Conservation (phyloP, 495 filamentous ascomycete genomes). For the Penicillium fimorum region DNA sequence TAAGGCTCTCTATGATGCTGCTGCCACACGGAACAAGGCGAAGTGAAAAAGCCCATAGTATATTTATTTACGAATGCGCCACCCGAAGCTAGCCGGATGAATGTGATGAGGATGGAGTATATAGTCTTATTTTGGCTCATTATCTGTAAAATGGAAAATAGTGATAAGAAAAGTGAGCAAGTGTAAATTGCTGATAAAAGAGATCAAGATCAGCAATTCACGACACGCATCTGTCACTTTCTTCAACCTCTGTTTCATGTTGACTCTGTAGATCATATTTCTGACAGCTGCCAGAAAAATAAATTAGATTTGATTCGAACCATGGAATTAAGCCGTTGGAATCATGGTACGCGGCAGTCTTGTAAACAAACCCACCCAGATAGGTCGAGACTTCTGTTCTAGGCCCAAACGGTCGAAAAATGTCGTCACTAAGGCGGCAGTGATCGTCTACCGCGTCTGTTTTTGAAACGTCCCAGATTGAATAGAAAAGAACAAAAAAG, state of each 20-base stretch:
- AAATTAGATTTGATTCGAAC: slow-evolving; percentile 16
- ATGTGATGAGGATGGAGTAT: slow-evolving; percentile 5
- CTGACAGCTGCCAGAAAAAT: slow-evolving; percentile 17
- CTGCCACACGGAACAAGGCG: slow-evolving; percentile 26
- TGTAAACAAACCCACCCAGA: too few relatives aligned
- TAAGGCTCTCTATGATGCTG: slow-evolving; percentile 56
- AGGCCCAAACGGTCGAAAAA: slow-evolving; percentile 3
- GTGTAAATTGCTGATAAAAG: too few relatives aligned
- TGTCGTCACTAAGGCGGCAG: slow-evolving; percentile 9
- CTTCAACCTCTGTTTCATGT: too few relatives aligned
- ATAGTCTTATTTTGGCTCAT: neutral
- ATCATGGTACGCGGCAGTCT: slow-evolving; percentile 3
- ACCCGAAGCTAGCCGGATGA: neutral
- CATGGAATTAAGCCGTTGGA: slow-evolving; percentile 5
- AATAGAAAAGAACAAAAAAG: neutral
- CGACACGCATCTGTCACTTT: too few relatives aligned
- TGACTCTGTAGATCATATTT: neutral
- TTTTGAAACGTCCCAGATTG: slow-evolving; percentile 21
- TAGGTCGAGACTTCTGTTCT: slow-evolving; percentile 2
- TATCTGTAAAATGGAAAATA: neutral
- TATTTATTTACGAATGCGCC: neutral
- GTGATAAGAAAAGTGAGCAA: too few relatives aligned
- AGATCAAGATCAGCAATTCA: neutral
- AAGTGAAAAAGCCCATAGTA: slow-evolving; percentile 4
- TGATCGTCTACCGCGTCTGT: slow-evolving; percentile 25